Conservation (phyloP, 345 rosid species). For the Rhodamnia argentea region DNA sequence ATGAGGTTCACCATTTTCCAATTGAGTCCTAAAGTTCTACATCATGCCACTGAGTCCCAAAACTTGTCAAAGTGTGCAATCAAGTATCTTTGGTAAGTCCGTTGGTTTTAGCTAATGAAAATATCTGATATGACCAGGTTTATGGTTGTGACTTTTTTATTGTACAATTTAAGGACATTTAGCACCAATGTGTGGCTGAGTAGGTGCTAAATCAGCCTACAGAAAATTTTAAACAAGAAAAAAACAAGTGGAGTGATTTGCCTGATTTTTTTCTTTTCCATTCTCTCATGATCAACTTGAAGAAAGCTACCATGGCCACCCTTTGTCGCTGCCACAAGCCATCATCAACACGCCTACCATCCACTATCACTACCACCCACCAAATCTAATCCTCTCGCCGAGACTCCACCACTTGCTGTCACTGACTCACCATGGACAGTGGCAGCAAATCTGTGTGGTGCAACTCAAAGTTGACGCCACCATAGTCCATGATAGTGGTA, state of each 20-base stretch:
- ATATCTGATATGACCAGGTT: not conserved
- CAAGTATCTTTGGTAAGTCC: not conserved
- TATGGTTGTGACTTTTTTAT: not conserved
- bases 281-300: not conserved
- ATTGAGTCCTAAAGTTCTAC: not conserved
- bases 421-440: not conserved
- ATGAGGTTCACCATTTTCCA: not conserved
- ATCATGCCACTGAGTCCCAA: not conserved
- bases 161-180: not conserved
- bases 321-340: not conserved
- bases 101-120: not conserved
- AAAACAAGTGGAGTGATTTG: not conserved
- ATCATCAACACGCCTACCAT: not conserved
- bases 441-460: not conserved
- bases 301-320: not conserved
- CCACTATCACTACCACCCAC: not conserved
- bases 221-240: not conserved
- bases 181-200: not conserved
- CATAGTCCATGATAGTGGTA: not conserved
- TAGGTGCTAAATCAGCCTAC: not conserved
- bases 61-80: not conserved
- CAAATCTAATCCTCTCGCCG: not conserved
- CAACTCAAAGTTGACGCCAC: not conserved
- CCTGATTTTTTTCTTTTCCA: not conserved
- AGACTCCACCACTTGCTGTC: not conserved